Conservation (phyloP, 2,329 filamentous ascomycete species). For the Cercospora sp. region DNA sequence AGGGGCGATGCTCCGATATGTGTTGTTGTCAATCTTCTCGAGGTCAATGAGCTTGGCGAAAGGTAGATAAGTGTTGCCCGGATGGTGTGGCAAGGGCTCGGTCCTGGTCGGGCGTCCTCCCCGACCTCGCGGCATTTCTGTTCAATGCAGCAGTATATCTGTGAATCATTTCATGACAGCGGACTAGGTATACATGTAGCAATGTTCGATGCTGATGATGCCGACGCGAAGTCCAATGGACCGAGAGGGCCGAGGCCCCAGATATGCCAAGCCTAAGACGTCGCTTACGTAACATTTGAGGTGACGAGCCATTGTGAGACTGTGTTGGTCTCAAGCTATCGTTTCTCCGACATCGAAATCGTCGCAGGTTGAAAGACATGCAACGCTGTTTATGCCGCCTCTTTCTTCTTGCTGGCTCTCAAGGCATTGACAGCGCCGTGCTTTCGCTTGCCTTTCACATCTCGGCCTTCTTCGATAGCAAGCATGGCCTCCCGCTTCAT, state of each 20-base stretch:
- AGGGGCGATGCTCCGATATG: constrained; percentile 43
- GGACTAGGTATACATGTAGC: background rate
- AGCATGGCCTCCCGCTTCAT: constrained; percentile 90
- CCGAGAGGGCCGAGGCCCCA: background rate
- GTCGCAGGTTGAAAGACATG: background rate
- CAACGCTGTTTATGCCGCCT: background rate
- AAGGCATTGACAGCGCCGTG: constrained; percentile 4
- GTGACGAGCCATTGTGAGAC: background rate
- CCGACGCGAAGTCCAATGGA: background rate
- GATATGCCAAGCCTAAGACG: background rate
- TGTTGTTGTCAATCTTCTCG: constrained; percentile 44
- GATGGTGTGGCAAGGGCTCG: constrained; percentile 16
- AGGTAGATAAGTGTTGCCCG: constrained; percentile 39
- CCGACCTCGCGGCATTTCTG: constrained; percentile 10
- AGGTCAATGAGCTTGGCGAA: constrained; percentile 46
- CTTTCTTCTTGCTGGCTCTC: constrained; percentile 11
- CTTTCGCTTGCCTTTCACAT: constrained; percentile 78
- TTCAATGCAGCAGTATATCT: background rate
- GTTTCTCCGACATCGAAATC: background rate
- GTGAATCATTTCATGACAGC: background rate
- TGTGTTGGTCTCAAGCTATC: background rate
- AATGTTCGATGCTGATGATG: background rate
- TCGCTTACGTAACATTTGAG: background rate
- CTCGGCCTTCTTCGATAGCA: constrained; percentile 87
- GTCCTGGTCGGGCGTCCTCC: constrained; percentile 20